Conservation (phyloP, 352 stramenopile species). For the Pythium periplocum region DNA sequence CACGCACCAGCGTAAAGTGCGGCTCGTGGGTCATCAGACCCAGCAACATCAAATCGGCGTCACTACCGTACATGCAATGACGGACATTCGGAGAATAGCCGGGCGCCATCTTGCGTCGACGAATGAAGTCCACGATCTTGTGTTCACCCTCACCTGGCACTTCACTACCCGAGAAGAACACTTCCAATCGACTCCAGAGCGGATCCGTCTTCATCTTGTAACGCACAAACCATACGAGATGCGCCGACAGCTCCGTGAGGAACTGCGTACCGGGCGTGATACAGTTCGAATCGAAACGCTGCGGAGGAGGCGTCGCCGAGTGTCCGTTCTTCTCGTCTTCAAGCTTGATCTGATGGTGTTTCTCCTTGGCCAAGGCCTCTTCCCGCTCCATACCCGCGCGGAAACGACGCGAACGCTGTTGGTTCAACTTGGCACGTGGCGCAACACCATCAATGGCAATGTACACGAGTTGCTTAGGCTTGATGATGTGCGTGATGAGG, state of each 20-base stretch:
- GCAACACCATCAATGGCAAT: slow-evolving; percentile 99
- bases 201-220: slow-evolving; percentile 96
- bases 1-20: slow-evolving; percentile 97
- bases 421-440: slow-evolving; percentile 99
- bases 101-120: slow-evolving; percentile 85
- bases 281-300: slow-evolving; percentile 98
- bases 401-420: slow-evolving; percentile 97
- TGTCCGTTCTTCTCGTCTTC: slow-evolving; percentile 72
- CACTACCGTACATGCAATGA: slow-evolving; percentile 98
- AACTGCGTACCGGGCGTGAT: slow-evolving; percentile 99
- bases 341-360: slow-evolving; percentile 60
- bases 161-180: slow-evolving; percentile 97
- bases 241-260: slow-evolving; percentile 92
- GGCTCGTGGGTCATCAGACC: slow-evolving; percentile 97
- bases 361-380: slow-evolving; percentile 60
- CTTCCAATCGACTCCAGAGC: slow-evolving; percentile 92
- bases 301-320: slow-evolving; percentile 22
- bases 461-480: slow-evolving; percentile 96
- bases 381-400: slow-evolving; percentile 79
- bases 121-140: slow-evolving; percentile 99
- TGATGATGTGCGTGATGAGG: slow-evolving; percentile 96
- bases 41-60: slow-evolving; percentile 99
- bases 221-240: slow-evolving; percentile 90
- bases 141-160: slow-evolving; percentile 99
- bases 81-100: slow-evolving; percentile 94